Evolutionary conservation across 1,139 yeast genomes (phyloP).

Genomic region (Blastobotrys capitulatus): DNA sequence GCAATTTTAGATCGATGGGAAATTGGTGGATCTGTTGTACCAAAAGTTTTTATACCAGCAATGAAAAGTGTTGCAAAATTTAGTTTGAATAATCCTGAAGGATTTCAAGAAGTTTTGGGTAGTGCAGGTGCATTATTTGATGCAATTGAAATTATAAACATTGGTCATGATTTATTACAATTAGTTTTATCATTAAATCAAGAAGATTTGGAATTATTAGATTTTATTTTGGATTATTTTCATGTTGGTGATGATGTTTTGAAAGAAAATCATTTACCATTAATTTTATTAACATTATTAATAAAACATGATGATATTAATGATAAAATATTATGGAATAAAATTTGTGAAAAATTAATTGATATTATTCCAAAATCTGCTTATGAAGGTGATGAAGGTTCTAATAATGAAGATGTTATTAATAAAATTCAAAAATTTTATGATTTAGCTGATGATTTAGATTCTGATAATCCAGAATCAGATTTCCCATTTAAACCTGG

Average conservation of each 20-base stretch:
- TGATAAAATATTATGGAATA: slow-evolving; percentile 17
- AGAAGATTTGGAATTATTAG: slow-evolving; percentile 41
- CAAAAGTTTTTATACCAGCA: slow-evolving; percentile 61
- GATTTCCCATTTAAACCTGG: not conserved
- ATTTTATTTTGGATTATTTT: slow-evolving; percentile 58
- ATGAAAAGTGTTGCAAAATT: slow-evolving; percentile 35
- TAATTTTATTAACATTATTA: slow-evolving; percentile 50
- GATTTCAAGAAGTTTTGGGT: slow-evolving; percentile 42
- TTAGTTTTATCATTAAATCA: slow-evolving; percentile 29
- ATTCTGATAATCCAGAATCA: not conserved
- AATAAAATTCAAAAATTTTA: slow-evolving; percentile 3
- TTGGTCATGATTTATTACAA: slow-evolving; percentile 63
- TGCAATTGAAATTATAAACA: slow-evolving; percentile 70
- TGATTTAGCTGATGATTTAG: slow-evolving; percentile 10
- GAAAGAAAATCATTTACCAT: slow-evolving; percentile 69
- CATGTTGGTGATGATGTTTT: slow-evolving; percentile 83
- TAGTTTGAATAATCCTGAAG: slow-evolving; percentile 18
- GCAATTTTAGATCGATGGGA: slow-evolving; percentile 93
- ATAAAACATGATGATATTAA: slow-evolving; percentile 15
- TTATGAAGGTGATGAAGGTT: not conserved
- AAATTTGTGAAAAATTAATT: slow-evolving; percentile 11
- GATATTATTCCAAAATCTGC: slow-evolving; percentile 6
- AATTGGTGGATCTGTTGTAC: slow-evolving; percentile 68
- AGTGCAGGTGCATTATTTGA: slow-evolving; percentile 72
- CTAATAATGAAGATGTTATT: not conserved